Base-by-base conservation (phyloP, 139 green algal genomes). In the Pycnococcus provasolii region DNA sequence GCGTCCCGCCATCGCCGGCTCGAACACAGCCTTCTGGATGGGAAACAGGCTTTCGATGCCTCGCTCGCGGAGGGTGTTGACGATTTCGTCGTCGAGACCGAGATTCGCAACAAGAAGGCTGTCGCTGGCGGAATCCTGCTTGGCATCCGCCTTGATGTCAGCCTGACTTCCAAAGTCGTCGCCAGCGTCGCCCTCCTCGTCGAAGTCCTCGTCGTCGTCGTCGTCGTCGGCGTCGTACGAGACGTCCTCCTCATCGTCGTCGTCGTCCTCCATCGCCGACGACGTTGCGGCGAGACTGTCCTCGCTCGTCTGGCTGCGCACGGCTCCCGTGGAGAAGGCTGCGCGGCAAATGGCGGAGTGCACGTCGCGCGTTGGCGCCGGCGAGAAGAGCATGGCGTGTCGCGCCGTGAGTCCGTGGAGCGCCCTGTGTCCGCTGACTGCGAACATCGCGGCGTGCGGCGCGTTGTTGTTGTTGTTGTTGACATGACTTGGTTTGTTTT, bases 1-100 rank as follows among this genome's bases (percentile, higher is more conserved):
- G 1, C 70, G 62, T 1, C 94, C 93, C 43, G 76, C 79, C 74
- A 87, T 77, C 48, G 83, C 81, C 40, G 87, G 85, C 50, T 84
- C 67, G 8, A 95, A 76, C 64, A 92, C 88, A 13, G 81, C 77
- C 2, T 58, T 45, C 58, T 85, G 75, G 46, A 73, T 66, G 26
- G 62, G 53, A 58, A 72, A 75, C 44, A 73, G 46, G 59, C 53
- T 40, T 9, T 71, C 65, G 2, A 71, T 60, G 3, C 65, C 65
- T 26, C 53, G 42, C 44, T 63, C 59, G 9, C 45, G 42, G 13
- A 71, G 48, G 2, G 65, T 53, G 5, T 26, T 39, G 5, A 58
- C 15, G 2, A 53, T 71, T 4, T 46, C 42, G 5, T 53, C 42
- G 44, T 8, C 41, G 4, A 71, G 37, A 4, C 9, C 9, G 42